Evolutionary conservation across 352 stramenopile genomes (phyloP), one percentile per base, ranked within the genome.

Genomic region (Globisporangium orthogonon): DNA sequence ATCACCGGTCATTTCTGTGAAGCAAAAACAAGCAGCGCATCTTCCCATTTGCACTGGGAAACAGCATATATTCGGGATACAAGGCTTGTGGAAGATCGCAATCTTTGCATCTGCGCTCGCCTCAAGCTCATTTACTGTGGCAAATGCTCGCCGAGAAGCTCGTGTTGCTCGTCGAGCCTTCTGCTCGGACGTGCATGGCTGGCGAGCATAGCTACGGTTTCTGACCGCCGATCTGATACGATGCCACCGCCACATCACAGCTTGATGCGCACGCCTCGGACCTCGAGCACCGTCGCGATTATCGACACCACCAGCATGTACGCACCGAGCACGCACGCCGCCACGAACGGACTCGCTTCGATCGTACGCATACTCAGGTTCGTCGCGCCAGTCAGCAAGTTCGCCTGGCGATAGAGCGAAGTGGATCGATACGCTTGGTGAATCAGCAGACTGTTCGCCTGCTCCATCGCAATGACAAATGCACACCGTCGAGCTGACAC

Each of bases 361-460:
- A 94, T 91, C 15, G 84, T 94, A 50, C 78, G 70, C 77, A 91
- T 92, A 62, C 71, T 86, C 50, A 94, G 51, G 52, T 94, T 94
- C 17, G 91, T 72, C 17, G 59, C 77, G 0, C 84, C 84, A 18
- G 84, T 94, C 52, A 79, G 73, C 2, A 94, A 52, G 64, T 94
- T 94, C 56, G 84, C 78, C 82, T 91, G 48, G 7, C 23, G 23
- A 23, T 0, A 1, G 31, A 29, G 0, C 37, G 17, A 13, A 11
- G 9, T 7, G 37, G 15, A 49, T 52, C 7, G 17, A 50, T 7
- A 58, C 18, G 53, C 28, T 44, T 4, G 7, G 18, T 13, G 14
- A 39, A n/a, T 49, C 33, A 47, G 15, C 9, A 40, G 35, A 23
- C 23, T 23, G 23, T 11, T 40, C 35, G 2, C 35, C 5, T 43